phyloP scores from a whole-genome alignment of 2,329 filamentous ascomycete genomes.

The Exutisphaerella laricina region DNA sequence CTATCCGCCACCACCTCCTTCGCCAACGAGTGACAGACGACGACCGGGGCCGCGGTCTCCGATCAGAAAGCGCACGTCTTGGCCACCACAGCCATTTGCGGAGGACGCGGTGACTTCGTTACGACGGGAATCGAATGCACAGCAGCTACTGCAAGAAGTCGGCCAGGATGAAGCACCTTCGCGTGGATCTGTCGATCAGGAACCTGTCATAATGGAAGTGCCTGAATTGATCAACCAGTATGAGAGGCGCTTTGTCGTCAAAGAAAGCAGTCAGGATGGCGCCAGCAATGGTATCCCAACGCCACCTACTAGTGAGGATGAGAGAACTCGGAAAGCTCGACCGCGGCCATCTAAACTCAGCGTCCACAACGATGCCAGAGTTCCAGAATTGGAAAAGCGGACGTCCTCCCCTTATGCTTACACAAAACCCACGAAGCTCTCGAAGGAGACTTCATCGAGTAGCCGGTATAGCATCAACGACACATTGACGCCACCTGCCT shows the following conservation, averaged over 20 bases:
- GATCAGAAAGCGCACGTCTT: conserved; percentile 28
- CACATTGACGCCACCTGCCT: conserved; percentile 38
- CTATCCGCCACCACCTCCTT: conserved; percentile 27
- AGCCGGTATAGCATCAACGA: conserved; percentile 48
- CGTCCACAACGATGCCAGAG: conserved; percentile 34
- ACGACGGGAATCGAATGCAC: conserved; percentile 53
- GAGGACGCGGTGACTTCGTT: conserved; percentile 64
- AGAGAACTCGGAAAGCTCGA: conserved; percentile 26
- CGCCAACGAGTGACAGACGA: conserved; percentile 17
- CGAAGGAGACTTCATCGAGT: conserved; percentile 31
- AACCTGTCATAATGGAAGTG: conserved; percentile 61
- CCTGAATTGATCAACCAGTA: conserved; percentile 21
- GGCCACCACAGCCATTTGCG: conserved; percentile 59
- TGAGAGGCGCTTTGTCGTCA: conserved; percentile 61
- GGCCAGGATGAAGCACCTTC: conserved; percentile 53
- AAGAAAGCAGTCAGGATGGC: conserved; percentile 15
- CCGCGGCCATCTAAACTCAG: conserved; percentile 30
- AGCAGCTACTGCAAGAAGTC: conserved; percentile 30
- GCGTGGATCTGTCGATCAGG: conserved; percentile 62
- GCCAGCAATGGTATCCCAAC: conserved; percentile 25
- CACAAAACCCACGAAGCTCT: conserved; percentile 34
- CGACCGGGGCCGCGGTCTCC: conserved; percentile 18
- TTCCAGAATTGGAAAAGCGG: conserved; percentile 38
- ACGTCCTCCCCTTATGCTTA: conserved; percentile 44
- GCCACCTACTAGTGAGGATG: conserved; percentile 37